Conservation (phyloP, 352 stramenopile species). For the Halophytophthora polymorphica region DNA sequence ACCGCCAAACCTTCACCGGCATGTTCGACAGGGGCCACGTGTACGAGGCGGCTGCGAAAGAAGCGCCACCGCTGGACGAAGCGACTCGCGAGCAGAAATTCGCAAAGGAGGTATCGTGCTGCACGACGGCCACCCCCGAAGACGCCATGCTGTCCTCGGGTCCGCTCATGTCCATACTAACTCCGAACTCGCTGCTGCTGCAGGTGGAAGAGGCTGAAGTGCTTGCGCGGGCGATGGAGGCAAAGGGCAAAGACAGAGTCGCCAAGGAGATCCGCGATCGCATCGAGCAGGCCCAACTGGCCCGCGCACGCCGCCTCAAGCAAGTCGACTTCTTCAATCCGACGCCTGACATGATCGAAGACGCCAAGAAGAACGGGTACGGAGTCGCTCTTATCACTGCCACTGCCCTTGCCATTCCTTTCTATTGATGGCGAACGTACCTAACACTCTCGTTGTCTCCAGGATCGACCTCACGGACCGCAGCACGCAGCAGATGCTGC, state of each 20-base stretch:
- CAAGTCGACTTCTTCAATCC: slow-evolving; percentile 78
- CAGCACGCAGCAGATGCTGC: slow-evolving; percentile 75
- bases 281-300: slow-evolving; percentile 49
- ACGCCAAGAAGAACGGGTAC: slow-evolving; percentile 74
- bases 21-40: slow-evolving; percentile 79
- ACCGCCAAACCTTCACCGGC: slow-evolving; percentile 75
- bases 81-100: slow-evolving; percentile 45
- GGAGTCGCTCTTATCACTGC: too few relatives aligned
- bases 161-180: not conserved
- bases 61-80: slow-evolving; percentile 18
- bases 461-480: slow-evolving; percentile 79
- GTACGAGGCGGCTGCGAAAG: slow-evolving; percentile 31
- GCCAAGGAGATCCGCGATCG: slow-evolving; percentile 65
- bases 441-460: not conserved
- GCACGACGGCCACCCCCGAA: too few relatives aligned
- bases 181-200: not conserved
- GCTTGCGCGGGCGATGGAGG: slow-evolving; percentile 64
- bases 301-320: slow-evolving; percentile 44
- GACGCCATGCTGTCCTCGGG: not conserved
- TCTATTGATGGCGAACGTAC: not conserved
- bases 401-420: too few relatives aligned
- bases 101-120: slow-evolving; percentile 40
- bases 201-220: slow-evolving; percentile 66
- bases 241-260: slow-evolving; percentile 54
- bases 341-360: slow-evolving; percentile 70